Conservation (phyloP, 78 protist genomes). For the Cavenderia fasciculata region DNA sequence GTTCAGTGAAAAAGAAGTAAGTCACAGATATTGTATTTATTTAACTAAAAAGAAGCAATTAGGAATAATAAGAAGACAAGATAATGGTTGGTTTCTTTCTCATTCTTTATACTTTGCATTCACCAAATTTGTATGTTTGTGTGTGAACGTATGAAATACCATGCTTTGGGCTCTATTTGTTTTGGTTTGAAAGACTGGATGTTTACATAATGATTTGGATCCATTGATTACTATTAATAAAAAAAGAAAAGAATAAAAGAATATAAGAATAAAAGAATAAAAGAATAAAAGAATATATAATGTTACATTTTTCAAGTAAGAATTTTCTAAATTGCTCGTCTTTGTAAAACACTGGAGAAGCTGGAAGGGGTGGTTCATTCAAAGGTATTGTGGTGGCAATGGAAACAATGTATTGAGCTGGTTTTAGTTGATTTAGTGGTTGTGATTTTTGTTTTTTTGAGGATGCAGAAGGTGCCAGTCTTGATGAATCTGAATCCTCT, state of each 20-base stretch:
- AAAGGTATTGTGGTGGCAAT: conserved; percentile 71
- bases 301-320: conserved; percentile 39
- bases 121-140: too few species aligned
- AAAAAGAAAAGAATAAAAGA: background rate
- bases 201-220: conserved; percentile 41
- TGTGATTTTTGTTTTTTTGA: background rate
- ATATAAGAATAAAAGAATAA: background rate
- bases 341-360: conserved; percentile 63
- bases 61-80: too few species aligned
- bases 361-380: conserved; percentile 63
- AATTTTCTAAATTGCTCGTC: conserved; percentile 66
- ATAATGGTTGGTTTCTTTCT: too few species aligned
- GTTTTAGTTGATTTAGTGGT: background rate
- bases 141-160: too few species aligned
- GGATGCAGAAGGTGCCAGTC: background rate
- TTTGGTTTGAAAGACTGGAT: conserved; percentile 50
- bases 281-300: background rate
- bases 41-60: too few species aligned
- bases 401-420: conserved; percentile 44
- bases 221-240: conserved; percentile 46
- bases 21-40: too few species aligned
- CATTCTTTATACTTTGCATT: too few species aligned
- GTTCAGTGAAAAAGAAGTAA: too few species aligned
- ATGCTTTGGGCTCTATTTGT: too few species aligned
- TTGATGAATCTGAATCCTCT: background rate